Evolutionary conservation across 2,329 filamentous ascomycete genomes (phyloP).

Genomic region (Cyphellophora europaea): DNA sequence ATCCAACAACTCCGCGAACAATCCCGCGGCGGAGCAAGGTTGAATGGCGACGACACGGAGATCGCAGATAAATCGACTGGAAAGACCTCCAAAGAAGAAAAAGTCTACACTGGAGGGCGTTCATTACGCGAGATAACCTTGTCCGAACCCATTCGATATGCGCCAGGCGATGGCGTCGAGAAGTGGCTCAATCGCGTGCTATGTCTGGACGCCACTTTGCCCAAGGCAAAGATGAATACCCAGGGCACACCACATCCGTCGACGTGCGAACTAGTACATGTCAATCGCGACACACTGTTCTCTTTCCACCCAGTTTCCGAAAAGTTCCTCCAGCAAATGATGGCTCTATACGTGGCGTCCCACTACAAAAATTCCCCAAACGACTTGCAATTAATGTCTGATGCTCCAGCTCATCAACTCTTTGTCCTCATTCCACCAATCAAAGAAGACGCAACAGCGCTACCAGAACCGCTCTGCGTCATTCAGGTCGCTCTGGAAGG

Average conservation of each 20-base stretch:
- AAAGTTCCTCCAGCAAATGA: constrained; percentile 96
- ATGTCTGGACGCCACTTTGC: constrained; percentile 85
- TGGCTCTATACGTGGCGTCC: constrained; percentile 91
- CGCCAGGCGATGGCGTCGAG: constrained; percentile 81
- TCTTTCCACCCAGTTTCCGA: constrained; percentile 96
- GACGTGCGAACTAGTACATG: constrained; percentile 82
- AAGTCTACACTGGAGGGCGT: constrained; percentile 54
- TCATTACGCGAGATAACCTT: constrained; percentile 87
- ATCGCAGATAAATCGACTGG: constrained; percentile 73
- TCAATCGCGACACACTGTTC: constrained; percentile 95
- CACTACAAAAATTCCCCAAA: constrained; percentile 98
- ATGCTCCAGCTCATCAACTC: constrained; percentile 91
- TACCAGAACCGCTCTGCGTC: constrained; percentile 90
- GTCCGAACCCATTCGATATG: constrained; percentile 89
- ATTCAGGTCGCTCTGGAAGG: constrained; percentile 92
- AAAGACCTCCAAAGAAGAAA: constrained; percentile 54
- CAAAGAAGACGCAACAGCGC: constrained; percentile 61
- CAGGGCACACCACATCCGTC: constrained; percentile 83
- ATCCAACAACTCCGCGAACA: constrained; percentile 96
- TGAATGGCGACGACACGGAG: constrained; percentile 51
- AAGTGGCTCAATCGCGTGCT: constrained; percentile 93
- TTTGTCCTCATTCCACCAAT: constrained; percentile 88
- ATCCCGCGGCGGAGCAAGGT: constrained; percentile 56
- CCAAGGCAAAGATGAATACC: constrained; percentile 61
- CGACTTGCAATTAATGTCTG: constrained; percentile 96